Conservation (phyloP, 371 early-diverging fungal genomes). For the Gilbertella persicaria region DNA sequence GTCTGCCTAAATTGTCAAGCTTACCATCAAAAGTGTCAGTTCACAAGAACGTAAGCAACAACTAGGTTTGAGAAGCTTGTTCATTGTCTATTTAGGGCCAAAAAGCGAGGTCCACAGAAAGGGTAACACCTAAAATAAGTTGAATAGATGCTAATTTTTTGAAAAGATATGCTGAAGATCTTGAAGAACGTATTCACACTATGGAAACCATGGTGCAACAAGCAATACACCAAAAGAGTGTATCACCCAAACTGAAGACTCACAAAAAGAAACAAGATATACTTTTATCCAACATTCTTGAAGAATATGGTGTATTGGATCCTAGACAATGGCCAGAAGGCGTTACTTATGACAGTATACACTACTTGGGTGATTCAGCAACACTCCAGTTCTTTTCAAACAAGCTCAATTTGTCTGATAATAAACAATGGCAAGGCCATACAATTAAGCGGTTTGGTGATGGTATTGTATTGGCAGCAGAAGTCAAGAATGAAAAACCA, state of each 20-base stretch:
- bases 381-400: slow-evolving; percentile 46
- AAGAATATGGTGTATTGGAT: no score
- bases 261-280: slow-evolving; percentile 2
- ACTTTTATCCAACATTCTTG: not conserved
- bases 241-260: not conserved
- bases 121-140: slow-evolving; percentile 28
- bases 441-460: slow-evolving; percentile 43
- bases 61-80: not conserved
- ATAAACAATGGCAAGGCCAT: slow-evolving; percentile 33
- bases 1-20: slow-evolving; percentile 30
- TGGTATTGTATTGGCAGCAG: slow-evolving; percentile 38
- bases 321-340: slow-evolving; percentile 25
- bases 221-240: slow-evolving; percentile 4
- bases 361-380: slow-evolving; percentile 46
- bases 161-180: slow-evolving; percentile 39
- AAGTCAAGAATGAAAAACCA: slow-evolving; percentile 12
- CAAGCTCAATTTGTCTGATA: slow-evolving; percentile 35
- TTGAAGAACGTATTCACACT: slow-evolving; percentile 38
- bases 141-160: not conserved
- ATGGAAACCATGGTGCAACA: slow-evolving; percentile 26
- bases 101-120: slow-evolving; percentile 65
- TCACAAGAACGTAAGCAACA: slow-evolving; percentile 36
- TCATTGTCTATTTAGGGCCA: slow-evolving; percentile 21
- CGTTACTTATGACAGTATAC: slow-evolving; percentile 33
- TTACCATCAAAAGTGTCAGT: slow-evolving; percentile 21